phyloP scores from a whole-genome alignment of 2,329 filamentous ascomycete genomes.

The Cercospora sojina region DNA sequence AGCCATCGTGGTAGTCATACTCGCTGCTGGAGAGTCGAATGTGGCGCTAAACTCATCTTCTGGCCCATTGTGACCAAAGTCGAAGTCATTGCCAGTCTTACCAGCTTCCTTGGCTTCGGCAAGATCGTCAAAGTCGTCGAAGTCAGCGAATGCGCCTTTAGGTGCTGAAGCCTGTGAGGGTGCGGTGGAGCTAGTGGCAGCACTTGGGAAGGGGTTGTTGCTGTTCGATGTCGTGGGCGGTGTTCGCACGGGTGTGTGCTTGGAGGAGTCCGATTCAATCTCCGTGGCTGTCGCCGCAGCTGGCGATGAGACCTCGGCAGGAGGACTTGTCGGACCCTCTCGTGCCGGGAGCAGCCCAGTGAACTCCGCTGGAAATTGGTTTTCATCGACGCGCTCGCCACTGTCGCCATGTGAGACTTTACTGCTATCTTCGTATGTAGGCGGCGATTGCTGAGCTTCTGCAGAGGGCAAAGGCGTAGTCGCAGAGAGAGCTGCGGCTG shows the following conservation, averaged over 20 bases:
- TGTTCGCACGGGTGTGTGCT: conserved; percentile 18
- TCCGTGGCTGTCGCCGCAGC: conserved; percentile 18
- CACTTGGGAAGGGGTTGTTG: conserved; percentile 11
- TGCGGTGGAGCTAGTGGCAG: not conserved
- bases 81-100: conserved; percentile 75
- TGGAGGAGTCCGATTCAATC: conserved; percentile 12
- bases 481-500: conserved; percentile 7
- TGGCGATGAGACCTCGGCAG: conserved; percentile 9
- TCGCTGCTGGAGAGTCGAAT: conserved; percentile 66
- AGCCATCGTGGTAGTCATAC: conserved; percentile 50
- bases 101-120: conserved; percentile 77
- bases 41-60: conserved; percentile 79
- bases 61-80: conserved; percentile 57
- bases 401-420: conserved; percentile 38
- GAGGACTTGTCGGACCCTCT: conserved; percentile 48
- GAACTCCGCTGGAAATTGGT: conserved; percentile 54
- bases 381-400: conserved; percentile 31
- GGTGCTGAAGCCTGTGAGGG: conserved; percentile 30
- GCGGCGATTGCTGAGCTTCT: conserved; percentile 59
- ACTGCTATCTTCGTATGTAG: conserved; percentile 52
- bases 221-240: conserved; percentile 14
- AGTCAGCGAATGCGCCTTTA: conserved; percentile 64
- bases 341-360: conserved; percentile 57
- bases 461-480: conserved; percentile 50
- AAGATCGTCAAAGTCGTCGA: conserved; percentile 79